Evolutionary conservation across 1,139 yeast species (phyloP).

Genomic region (Candida neerlandica): DNA sequence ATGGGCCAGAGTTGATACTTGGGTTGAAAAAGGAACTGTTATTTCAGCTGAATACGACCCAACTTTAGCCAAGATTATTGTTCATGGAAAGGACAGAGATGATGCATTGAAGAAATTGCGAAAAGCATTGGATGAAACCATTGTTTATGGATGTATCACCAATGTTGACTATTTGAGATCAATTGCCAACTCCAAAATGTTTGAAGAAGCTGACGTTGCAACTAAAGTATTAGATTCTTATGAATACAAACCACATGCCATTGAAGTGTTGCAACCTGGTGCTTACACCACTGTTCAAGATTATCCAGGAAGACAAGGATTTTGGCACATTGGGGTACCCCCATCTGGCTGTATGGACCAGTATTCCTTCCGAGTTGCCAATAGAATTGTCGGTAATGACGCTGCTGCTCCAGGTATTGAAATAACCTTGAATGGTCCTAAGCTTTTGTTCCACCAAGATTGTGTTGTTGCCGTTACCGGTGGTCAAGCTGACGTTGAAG

Average conservation of each 20-base stretch:
- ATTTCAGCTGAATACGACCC: constrained; percentile 96
- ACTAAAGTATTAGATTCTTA: constrained; percentile 87
- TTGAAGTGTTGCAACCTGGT: constrained; percentile 85
- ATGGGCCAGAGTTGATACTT: constrained; percentile 91
- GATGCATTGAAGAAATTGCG: constrained; percentile 80
- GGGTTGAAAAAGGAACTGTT: constrained; percentile 91
- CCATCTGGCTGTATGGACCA: constrained; percentile 99
- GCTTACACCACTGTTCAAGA: constrained; percentile 96
- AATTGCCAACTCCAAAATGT: constrained; percentile 82
- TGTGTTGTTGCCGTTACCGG: constrained; percentile 83
- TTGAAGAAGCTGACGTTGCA: constrained; percentile 77
- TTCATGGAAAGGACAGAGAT: constrained; percentile 83
- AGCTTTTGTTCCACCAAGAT: constrained; percentile 78
- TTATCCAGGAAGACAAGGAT: constrained; percentile 87
- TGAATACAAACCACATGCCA: constrained; percentile 77
- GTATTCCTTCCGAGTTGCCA: constrained; percentile 85
- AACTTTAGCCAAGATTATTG: constrained; percentile 93
- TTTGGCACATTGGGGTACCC: constrained; percentile 94
- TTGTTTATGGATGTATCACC: constrained; percentile 83
- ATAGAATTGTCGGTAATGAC: constrained; percentile 86
- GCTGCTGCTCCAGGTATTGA: constrained; percentile 85
- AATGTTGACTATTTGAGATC: constrained; percentile 88
- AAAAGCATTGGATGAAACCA: constrained; percentile 82
- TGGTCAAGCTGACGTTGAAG: constrained; percentile 67
- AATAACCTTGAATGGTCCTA: constrained; percentile 85